Base-by-base conservation (phyloP, 441 rosid species). In the Gossypium aridum region DNA sequence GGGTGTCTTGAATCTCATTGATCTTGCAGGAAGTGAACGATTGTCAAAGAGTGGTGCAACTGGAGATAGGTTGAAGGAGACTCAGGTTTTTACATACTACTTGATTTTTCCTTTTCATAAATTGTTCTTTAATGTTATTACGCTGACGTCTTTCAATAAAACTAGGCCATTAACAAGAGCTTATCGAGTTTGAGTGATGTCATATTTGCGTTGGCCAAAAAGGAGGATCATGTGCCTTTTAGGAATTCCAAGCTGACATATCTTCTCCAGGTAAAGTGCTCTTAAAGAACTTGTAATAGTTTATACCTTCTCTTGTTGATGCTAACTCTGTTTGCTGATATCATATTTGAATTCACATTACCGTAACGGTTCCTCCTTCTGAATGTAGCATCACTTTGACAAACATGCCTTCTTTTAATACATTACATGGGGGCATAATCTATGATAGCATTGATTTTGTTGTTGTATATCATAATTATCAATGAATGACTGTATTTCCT, bases 1-100 rank as follows among this genome's bases (percentile, higher is more conserved):
- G 82, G 99, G 99, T n/a, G 93, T 93, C 17, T 77, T 93, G 26
- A 96, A 96, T 78, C 83, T 95, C 4, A 96, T 96, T 55, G 99
- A 96, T 79, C 91, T 96, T 31, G 99, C 98, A 66, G 99, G 99
- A 70, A 96, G 99, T 64, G 98, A 96, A 84, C 81, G 98, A 17
- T 89, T 93, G 20, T 96, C 97, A 10, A 93, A 55, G 75, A 96
- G 99, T 72, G 97, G 97, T 7, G 90, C 99, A 26, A 92, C 96
- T 16, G 97, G 98, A 47, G 99, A 96, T 5, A 85, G 98, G 70
- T 80, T 93, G 72, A 93, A 91, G 84, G 99, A 96, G 85, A 96
- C 98, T 34, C 97, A 93, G 97, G 98, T 94, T 69, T 54, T 9
- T 49, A 68, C 4, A 13, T 51, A n/a, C 23, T 16, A 14, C 39